These are phyloP conservation scores for Pecoramyces ruminantium DNA, from an alignment of 192 early-diverging fungal genomes.

Conservation along the genomic window DNA sequence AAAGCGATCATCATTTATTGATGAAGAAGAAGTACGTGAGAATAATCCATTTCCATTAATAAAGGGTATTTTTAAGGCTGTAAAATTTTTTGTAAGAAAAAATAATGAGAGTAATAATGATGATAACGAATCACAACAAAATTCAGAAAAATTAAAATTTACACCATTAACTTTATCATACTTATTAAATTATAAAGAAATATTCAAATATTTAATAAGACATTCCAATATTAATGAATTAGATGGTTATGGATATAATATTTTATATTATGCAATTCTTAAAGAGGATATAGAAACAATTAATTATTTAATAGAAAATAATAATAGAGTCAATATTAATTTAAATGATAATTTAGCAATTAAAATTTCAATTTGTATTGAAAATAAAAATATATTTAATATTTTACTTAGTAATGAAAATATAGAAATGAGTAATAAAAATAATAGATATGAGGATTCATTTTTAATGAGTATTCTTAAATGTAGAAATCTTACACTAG, in stretches of 20 bases:
- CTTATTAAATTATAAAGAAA: background rate
- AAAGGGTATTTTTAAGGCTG: background rate
- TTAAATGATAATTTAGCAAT: background rate
- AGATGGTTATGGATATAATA: background rate
- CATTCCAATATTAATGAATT: background rate
- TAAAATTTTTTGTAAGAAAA: background rate
- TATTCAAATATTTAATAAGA: background rate
- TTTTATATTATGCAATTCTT: background rate
- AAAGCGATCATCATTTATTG: background rate
- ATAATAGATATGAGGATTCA: background rate
- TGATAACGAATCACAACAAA: background rate
- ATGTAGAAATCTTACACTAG: background rate
- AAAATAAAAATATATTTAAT: background rate
- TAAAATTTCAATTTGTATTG: background rate
- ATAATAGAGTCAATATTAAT: background rate
- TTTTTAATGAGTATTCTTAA: no score
- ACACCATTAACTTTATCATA: background rate
- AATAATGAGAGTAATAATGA: no score
- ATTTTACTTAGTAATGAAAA: background rate
- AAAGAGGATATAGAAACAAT: background rate
- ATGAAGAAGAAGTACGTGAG: background rate
- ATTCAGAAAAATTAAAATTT: background rate
- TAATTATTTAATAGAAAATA: background rate
- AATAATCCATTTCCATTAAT: background rate
- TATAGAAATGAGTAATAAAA: background rate